Evolutionary conservation across 2,329 filamentous ascomycete genomes (phyloP), one percentile per base, ranked within the genome.

Genomic region (Colletotrichum sp.): DNA sequence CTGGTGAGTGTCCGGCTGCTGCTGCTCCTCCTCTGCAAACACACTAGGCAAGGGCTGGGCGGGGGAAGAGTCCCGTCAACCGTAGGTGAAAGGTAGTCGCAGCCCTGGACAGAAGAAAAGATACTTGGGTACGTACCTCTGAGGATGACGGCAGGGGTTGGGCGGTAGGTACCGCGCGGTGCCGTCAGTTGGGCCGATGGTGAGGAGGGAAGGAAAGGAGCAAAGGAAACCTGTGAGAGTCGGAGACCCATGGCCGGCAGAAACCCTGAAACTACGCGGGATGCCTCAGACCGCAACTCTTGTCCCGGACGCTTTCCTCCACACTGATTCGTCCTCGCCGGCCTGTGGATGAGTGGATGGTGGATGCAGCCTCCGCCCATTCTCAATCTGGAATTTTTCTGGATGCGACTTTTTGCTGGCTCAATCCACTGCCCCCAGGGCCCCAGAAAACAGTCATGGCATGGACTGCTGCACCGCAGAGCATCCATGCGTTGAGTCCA

Each of bases 231-330:
- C 57, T 60, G 57, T 26, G 24, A 16, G 57, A 60, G 24, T 30
- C 24, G 44, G 39, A 59, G 32, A 55, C 67, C 59, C 68, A 52
- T 68, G 68, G 49, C 72, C 65, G 64, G 68, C 64, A 76, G 44
- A 72, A 62, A 52, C 68, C 72, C 68, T 68, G 72, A 65, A 76
- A 72, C 65, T 63, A 65, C 52, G 28, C 26, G 68, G 44, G 44
- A 72, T 72, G 68, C 72, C 68, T 76, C 76, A 76, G 76, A 77
- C 76, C 76, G 76, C 75, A 77, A 77, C 49, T 77, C 62, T 57
- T 60, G 26, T 59, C 49, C 60, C 49, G 68, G 76, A 69, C 52
- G 44, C 49, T 66, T 76, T 76, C 60, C 68, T 69, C 68, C 76
- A 76, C 21, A 28, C 12, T 68, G 72, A 63, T 64, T 71, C 39